A percentile compares a stretch with the other conserved stretches of the same genome.
These are phyloP conservation scores for Anthostomella pinea DNA, from an alignment of 2,329 filamentous ascomycete genomes.

Conservation along the genomic window DNA sequence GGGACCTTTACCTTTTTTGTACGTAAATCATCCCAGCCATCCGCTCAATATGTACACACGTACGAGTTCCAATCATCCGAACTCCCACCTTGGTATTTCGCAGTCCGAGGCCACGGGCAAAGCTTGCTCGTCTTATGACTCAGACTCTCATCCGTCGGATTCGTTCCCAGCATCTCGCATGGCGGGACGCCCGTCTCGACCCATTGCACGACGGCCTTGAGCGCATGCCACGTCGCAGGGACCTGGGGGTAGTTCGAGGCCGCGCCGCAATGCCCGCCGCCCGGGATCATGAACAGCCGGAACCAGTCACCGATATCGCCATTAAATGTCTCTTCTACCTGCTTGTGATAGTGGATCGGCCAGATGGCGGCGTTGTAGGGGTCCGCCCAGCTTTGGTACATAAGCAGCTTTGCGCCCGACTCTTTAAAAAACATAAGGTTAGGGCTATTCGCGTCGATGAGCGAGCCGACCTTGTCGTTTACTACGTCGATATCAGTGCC, in stretches of 20 bases:
- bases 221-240: slow-evolving; percentile 32
- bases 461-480: slow-evolving; percentile 29
- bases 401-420: slow-evolving; percentile 36
- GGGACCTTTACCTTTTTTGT: too few relatives aligned
- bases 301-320: slow-evolving; percentile 31
- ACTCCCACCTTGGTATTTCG: slow-evolving; percentile 13
- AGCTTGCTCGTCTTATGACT: slow-evolving; percentile 28
- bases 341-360: slow-evolving; percentile 35
- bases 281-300: slow-evolving; percentile 38
- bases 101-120: slow-evolving; percentile 20
- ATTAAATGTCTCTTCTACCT: slow-evolving; percentile 6
- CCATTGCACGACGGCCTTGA: slow-evolving; percentile 34
- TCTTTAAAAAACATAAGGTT: slow-evolving; percentile 24
- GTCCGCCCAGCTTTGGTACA: slow-evolving; percentile 38
- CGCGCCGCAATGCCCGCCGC: slow-evolving; percentile 38
- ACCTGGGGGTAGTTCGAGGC: slow-evolving; percentile 32
- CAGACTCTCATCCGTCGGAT: slow-evolving; percentile 26
- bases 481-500: slow-evolving; percentile 31
- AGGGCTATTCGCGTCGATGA: slow-evolving; percentile 36
- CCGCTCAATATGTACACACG: slow-evolving; percentile 1
- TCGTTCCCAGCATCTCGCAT: slow-evolving; percentile 26
- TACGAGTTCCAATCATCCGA: slow-evolving; percentile 18
- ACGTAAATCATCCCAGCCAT: too few relatives aligned
- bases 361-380: slow-evolving; percentile 34
- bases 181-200: slow-evolving; percentile 32